Conservation (phyloP, 2,329 filamentous ascomycete species). For the Colletotrichum euphorbiae region DNA sequence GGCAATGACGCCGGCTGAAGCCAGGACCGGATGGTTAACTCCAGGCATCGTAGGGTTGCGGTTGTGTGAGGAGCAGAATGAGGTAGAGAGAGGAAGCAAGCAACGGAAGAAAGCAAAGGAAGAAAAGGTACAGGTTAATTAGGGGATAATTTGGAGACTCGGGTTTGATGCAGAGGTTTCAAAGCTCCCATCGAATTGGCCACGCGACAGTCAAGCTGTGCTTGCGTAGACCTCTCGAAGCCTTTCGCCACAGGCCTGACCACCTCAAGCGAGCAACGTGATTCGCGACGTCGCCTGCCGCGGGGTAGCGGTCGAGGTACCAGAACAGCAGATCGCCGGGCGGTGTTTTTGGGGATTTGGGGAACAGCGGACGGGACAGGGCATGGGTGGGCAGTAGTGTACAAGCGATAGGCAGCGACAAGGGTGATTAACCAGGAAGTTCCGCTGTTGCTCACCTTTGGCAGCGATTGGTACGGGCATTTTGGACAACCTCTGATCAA, state of each 20-base stretch:
- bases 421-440: constrained; percentile 12
- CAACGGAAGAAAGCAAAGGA: background rate
- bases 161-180: constrained; percentile 7
- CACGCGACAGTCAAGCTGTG: constrained; percentile 27
- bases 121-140: background rate
- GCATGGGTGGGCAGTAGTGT: constrained; percentile 1
- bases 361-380: constrained; percentile 6
- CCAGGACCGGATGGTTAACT: constrained; percentile 65
- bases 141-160: background rate
- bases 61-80: constrained; percentile 14
- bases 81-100: constrained; percentile 14
- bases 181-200: constrained; percentile 27
- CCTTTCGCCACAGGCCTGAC: constrained; percentile 39
- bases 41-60: constrained; percentile 56
- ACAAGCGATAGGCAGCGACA: constrained; percentile 31
- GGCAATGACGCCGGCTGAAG: constrained; percentile 69
- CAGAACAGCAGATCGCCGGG: constrained; percentile 35
- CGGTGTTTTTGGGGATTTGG: constrained; percentile 22
- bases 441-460: constrained; percentile 33
- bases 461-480: constrained; percentile 40
- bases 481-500: constrained; percentile 22
- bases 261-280: constrained; percentile 37
- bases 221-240: constrained; percentile 33
- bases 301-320: constrained; percentile 32
- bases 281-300: constrained; percentile 33